phyloP scores from a whole-genome alignment of 1,284 basidiomycete species.

The Papiliotrema flavescens region DNA sequence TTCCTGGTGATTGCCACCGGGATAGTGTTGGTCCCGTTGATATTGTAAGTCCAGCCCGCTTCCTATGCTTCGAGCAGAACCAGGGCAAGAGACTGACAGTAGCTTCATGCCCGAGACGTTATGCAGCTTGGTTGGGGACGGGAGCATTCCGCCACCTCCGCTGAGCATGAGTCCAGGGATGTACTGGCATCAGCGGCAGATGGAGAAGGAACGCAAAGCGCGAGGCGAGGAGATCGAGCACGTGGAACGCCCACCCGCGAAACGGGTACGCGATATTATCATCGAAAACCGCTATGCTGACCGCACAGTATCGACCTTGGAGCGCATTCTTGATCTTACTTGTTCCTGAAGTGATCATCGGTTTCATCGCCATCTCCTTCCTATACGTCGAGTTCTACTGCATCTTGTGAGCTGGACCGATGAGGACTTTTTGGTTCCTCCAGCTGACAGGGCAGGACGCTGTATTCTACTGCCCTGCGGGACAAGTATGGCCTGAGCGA shows the following conservation, averaged over 20 bases:
- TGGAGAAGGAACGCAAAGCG: constrained; percentile 18
- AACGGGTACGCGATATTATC: constrained; percentile 14
- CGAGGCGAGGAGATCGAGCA: constrained; percentile 18
- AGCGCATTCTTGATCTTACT: constrained; percentile 41
- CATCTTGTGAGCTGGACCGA: constrained; percentile 34
- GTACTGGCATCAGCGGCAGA: constrained; percentile 14
- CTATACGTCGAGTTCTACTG: constrained; percentile 48
- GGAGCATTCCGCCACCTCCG: constrained; percentile 43
- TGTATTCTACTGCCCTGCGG: constrained; percentile 44
- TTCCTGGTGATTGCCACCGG: constrained; percentile 36
- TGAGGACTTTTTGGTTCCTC: not conserved
- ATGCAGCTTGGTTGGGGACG: constrained; percentile 45
- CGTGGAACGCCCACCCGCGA: constrained; percentile 29
- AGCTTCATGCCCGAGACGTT: constrained; percentile 47
- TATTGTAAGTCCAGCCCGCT: constrained; percentile 25
- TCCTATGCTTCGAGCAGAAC: not conserved
- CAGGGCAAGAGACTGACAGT: not conserved
- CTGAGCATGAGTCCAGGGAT: constrained; percentile 15
- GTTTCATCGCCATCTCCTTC: constrained; percentile 37
- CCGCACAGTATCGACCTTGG: constrained; percentile 37
- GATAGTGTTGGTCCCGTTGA: constrained; percentile 27
- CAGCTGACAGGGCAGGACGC: constrained; percentile 21
- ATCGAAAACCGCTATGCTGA: not conserved
- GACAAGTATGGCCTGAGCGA: constrained; percentile 39
- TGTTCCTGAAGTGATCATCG: constrained; percentile 40